These are phyloP conservation scores for Orobanche coerulescens DNA, from an alignment of 257 asterid genomes.

Conservation along the genomic window DNA sequence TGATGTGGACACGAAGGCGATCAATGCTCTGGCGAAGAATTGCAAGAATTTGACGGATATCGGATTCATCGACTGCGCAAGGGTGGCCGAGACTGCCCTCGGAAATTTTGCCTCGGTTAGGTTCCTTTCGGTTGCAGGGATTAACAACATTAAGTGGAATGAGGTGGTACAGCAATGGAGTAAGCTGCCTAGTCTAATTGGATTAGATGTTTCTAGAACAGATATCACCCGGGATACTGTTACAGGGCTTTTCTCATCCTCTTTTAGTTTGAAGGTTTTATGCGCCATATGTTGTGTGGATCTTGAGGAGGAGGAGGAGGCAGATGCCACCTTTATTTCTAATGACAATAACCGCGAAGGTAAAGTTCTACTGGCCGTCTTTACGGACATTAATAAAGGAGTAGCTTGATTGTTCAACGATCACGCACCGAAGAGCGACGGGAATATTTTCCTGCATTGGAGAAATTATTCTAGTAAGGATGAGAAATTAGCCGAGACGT, in stretches of 20 bases:
- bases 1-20: slow-evolving; percentile 62
- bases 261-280: slow-evolving; percentile 49
- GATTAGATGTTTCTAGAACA: slow-evolving; percentile 81
- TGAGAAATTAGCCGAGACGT: slow-evolving; percentile 37
- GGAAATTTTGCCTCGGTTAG: slow-evolving; percentile 52
- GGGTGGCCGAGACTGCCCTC: slow-evolving; percentile 53
- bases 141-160: slow-evolving; percentile 53
- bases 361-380: slow-evolving; percentile 54
- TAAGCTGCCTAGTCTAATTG: slow-evolving; percentile 51
- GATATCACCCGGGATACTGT: slow-evolving; percentile 39
- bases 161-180: slow-evolving; percentile 48
- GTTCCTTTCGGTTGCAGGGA: slow-evolving; percentile 72
- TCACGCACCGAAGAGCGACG: slow-evolving; percentile 33
- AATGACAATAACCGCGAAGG: slow-evolving; percentile 47
- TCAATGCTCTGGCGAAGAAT: slow-evolving; percentile 59
- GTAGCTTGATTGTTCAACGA: slow-evolving; percentile 47
- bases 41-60: slow-evolving; percentile 50
- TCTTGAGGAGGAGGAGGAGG: slow-evolving; percentile 52
- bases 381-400: slow-evolving; percentile 50
- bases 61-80: slow-evolving; percentile 67
- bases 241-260: slow-evolving; percentile 45
- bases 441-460: slow-evolving; percentile 49
- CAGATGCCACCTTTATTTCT: slow-evolving; percentile 46
- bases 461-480: slow-evolving; percentile 37
- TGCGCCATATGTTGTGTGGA: slow-evolving; percentile 61